phyloP scores from a whole-genome alignment of 805 yeast species.

The Candida orba region DNA sequence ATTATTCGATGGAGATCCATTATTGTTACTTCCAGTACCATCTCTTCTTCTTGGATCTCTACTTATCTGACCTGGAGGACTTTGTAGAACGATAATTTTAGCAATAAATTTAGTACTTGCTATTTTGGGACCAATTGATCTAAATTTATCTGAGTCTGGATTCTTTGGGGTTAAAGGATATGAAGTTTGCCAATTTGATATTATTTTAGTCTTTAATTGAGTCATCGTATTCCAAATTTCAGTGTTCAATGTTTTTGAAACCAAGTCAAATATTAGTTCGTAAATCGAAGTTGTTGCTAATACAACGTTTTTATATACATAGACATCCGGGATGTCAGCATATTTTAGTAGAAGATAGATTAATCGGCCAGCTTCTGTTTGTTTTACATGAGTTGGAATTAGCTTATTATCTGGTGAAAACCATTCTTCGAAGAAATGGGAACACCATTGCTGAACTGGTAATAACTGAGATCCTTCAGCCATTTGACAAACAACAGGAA shows the following conservation, averaged over 20 bases:
- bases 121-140: constrained; percentile 53
- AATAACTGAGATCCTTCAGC: constrained; percentile 6
- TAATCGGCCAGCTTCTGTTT: constrained; percentile 9
- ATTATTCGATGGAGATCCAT: constrained; percentile 10
- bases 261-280: constrained; percentile 38
- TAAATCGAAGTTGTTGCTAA: constrained; percentile 36
- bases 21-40: neutral
- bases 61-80: constrained; percentile 27
- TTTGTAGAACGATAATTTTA: constrained; percentile 48
- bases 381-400: constrained; percentile 13
- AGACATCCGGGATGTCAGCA: constrained; percentile 20
- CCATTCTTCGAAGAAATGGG: constrained; percentile 17
- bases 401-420: constrained; percentile 11
- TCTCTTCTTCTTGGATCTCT: constrained; percentile 22
- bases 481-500: constrained; percentile 13
- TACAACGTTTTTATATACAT: constrained; percentile 31
- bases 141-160: constrained; percentile 25
- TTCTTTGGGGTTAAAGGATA: constrained; percentile 41
- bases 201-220: constrained; percentile 49
- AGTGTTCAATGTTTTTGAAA: constrained; percentile 33
- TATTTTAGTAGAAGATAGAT: constrained; percentile 12
- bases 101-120: constrained; percentile 69
- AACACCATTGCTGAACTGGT: constrained; percentile 21
- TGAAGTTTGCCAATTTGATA: constrained; percentile 51
- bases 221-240: constrained; percentile 48